Evolutionary conservation across 257 asterid genomes (phyloP).

Genomic region (Salvia splendens): DNA sequence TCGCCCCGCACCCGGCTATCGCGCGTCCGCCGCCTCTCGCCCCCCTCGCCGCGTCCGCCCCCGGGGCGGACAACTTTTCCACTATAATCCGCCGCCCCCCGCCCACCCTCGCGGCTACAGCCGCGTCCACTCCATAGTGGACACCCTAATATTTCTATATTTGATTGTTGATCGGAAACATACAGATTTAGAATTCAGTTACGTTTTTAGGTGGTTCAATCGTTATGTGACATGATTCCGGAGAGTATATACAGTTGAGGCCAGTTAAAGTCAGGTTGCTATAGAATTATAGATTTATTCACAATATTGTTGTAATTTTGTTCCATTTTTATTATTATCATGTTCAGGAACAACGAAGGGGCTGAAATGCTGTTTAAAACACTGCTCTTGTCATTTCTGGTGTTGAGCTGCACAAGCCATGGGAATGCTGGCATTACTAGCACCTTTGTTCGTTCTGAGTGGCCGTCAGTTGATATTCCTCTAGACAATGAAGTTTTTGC

Average conservation of each 20-base stretch:
- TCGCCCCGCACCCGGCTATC: no score
- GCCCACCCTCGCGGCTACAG: no score
- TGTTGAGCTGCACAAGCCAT: slow-evolving; percentile 47
- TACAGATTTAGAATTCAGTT: neutral
- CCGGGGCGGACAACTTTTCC: no score
- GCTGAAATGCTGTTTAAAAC: slow-evolving; percentile 42
- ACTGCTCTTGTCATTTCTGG: slow-evolving; percentile 39
- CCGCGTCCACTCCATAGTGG: no score
- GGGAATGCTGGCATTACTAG: slow-evolving; percentile 70
- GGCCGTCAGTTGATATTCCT: slow-evolving; percentile 80
- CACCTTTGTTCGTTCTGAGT: slow-evolving; percentile 63
- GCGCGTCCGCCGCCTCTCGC: no score
- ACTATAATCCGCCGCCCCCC: no score
- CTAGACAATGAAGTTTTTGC: slow-evolving; percentile 70
- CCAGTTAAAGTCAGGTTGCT: slow-evolving; percentile 4
- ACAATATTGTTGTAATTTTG: slow-evolving; percentile 12
- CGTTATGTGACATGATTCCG: neutral
- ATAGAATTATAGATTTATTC: neutral
- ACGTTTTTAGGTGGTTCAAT: neutral
- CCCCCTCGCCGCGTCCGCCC: no score
- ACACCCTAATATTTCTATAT: no score
- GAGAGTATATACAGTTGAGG: neutral
- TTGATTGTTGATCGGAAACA: slow-evolving; percentile 11
- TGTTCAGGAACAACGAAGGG: slow-evolving; percentile 43
- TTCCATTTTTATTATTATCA: slow-evolving; percentile 10